Percentiles rank a stretch among this genome's conserved stretches.
These are phyloP conservation scores for Aureobasidium sp. DNA, from an alignment of 2,329 filamentous ascomycete genomes.

Conservation along the genomic window DNA sequence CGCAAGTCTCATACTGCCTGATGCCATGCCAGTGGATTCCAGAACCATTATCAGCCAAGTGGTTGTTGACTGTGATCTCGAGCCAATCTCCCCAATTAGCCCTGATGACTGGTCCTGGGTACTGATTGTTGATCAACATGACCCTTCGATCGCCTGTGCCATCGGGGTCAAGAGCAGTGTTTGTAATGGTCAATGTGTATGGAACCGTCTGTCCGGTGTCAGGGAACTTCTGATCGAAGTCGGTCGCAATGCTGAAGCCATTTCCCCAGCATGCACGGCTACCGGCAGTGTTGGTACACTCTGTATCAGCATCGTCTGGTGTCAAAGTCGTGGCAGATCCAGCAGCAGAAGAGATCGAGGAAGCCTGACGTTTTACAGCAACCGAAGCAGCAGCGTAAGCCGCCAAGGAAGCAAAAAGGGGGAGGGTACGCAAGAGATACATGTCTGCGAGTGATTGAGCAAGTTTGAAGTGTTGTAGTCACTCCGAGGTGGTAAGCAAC, in stretches of 20 bases:
- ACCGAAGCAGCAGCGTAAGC: constrained; percentile 6
- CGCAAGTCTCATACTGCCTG: constrained; percentile 47
- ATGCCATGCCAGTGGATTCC: constrained; percentile 55
- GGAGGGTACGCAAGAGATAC: not conserved
- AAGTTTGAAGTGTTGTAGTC: constrained; percentile 5
- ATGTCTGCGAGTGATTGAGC: constrained; percentile 1
- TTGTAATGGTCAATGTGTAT: constrained; percentile 38
- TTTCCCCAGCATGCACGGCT: constrained; percentile 12
- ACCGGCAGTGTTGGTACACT: not conserved
- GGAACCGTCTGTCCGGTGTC: constrained; percentile 25
- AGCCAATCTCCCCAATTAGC: constrained; percentile 41
- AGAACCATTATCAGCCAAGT: constrained; percentile 46
- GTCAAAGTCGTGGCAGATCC: not conserved
- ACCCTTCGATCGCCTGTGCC: constrained; percentile 26
- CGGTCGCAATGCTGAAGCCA: constrained; percentile 26
- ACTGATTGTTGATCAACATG: constrained; percentile 53
- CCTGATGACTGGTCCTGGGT: constrained; percentile 51
- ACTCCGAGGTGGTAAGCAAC: not conserved
- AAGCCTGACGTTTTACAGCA: not conserved
- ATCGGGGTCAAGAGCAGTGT: constrained; percentile 38
- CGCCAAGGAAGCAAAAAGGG: not conserved
- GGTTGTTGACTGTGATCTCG: constrained; percentile 47
- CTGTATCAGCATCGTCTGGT: not conserved
- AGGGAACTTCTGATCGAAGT: constrained; percentile 27
- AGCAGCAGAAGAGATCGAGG: not conserved